Percentiles rank a stretch among this genome's conserved stretches.
phyloP scores from a whole-genome alignment of 345 rosid species.

The Limnanthes douglasii region DNA sequence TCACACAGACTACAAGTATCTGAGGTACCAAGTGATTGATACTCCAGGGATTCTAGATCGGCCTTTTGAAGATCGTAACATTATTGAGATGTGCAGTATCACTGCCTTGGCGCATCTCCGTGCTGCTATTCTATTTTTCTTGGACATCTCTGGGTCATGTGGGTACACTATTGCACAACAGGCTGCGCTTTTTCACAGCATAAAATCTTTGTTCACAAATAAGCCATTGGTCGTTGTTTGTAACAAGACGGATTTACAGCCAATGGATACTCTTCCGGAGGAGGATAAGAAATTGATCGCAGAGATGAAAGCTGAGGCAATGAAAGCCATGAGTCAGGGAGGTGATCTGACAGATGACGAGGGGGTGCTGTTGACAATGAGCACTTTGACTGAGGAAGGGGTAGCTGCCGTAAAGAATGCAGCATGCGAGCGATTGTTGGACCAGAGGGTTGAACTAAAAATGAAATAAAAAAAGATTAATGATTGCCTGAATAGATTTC shows the following conservation, averaged over 20 bases:
- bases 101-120: conserved; percentile 87
- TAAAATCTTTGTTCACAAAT: conserved; percentile 79
- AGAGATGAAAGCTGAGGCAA: conserved; percentile 78
- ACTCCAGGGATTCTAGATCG: conserved; percentile 92
- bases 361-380: conserved; percentile 65
- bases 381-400: conserved; percentile 74
- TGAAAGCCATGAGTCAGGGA: conserved; percentile 60
- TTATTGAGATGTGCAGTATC: conserved; percentile 93
- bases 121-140: conserved; percentile 72
- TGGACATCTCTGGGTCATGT: conserved; percentile 85
- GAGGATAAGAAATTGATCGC: conserved; percentile 58
- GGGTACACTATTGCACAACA: conserved; percentile 93
- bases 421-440: conserved; percentile 75
- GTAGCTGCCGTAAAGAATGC: conserved; percentile 78
- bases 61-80: conserved; percentile 88
- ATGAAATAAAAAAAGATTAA: conserved; percentile 93
- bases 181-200: conserved; percentile 86
- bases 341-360: conserved; percentile 41
- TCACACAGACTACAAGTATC: conserved; percentile 79
- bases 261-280: conserved; percentile 55
- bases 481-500: conserved; percentile 79
- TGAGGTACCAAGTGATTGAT: conserved; percentile 91
- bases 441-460: conserved; percentile 83
- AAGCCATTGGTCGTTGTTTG: conserved; percentile 87
- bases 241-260: conserved; percentile 94